Conservation (phyloP, 1,139 yeast genomes). For the Sugiyamaella novakii region DNA sequence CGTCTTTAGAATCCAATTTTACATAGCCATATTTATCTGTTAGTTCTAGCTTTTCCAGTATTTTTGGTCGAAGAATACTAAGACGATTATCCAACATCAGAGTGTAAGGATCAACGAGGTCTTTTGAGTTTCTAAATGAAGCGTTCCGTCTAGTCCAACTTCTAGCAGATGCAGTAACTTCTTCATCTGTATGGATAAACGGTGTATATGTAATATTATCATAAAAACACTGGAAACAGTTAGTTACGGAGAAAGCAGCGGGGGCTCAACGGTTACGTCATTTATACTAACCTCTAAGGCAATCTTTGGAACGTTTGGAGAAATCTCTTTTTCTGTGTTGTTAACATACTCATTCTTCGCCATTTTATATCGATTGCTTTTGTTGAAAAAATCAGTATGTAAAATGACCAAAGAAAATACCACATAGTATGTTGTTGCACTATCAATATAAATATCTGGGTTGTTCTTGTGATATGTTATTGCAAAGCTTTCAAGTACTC, state of each 20-base stretch:
- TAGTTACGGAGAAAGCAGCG: conserved; percentile 28
- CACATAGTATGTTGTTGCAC: conserved; percentile 58
- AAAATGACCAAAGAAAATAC: conserved; percentile 64
- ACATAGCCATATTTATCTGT: conserved; percentile 40
- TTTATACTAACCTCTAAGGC: conserved; percentile 42
- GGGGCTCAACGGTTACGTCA: too few species aligned
- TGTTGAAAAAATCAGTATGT: conserved; percentile 70
- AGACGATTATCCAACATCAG: conserved; percentile 43
- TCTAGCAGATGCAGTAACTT: conserved; percentile 22
- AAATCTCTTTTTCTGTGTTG: conserved; percentile 47
- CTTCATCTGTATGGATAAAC: conserved; percentile 49
- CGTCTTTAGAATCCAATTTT: conserved; percentile 33
- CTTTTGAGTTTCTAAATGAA: conserved; percentile 38
- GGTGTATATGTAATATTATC: conserved; percentile 65
- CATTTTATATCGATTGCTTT: conserved; percentile 65
- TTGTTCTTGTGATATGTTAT: conserved; percentile 50
- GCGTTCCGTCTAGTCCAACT: conserved; percentile 30
- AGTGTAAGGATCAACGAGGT: conserved; percentile 45
- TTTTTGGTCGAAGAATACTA: conserved; percentile 42
- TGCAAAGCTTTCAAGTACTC: conserved; percentile 60
- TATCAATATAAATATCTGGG: conserved; percentile 43
- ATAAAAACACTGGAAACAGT: conserved; percentile 49
- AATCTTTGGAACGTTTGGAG: conserved; percentile 47
- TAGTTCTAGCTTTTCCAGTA: conserved; percentile 33
- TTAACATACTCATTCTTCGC: conserved; percentile 59